Evolutionary conservation across 2,329 filamentous ascomycete species (phyloP).

Genomic region (Aspergillus aculeatinus): DNA sequence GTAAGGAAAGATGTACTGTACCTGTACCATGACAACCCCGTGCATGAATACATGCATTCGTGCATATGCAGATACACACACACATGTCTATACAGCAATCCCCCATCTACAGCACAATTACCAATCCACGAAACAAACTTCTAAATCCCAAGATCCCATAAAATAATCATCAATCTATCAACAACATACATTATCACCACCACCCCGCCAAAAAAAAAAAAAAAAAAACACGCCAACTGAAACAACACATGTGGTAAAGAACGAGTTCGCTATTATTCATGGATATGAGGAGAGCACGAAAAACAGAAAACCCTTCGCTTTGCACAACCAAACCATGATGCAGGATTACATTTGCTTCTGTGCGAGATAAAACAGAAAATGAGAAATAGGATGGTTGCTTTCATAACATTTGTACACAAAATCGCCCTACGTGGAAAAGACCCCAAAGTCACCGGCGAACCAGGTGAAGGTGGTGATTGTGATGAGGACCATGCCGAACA

Average conservation of each 20-base stretch:
- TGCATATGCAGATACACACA: too few species aligned
- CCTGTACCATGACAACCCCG: too few species aligned
- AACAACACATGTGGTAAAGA: not conserved
- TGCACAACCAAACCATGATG: not conserved
- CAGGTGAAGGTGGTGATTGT: constrained; percentile 59
- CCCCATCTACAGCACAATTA: not conserved
- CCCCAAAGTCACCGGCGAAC: constrained; percentile 47
- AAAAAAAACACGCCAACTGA: not conserved
- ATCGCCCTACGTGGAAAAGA: constrained; percentile 28
- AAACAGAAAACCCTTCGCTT: not conserved
- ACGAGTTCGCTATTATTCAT: not conserved
- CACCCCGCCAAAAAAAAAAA: not conserved
- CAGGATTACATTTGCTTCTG: not conserved
- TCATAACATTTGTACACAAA: not conserved
- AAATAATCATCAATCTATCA: not conserved
- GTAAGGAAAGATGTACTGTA: too few species aligned
- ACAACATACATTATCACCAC: not conserved
- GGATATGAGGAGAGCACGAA: not conserved
- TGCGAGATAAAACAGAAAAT: not conserved
- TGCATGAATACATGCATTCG: too few species aligned
- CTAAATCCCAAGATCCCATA: not conserved
- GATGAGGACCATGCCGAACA: constrained; percentile 56
- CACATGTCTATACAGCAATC: not conserved
- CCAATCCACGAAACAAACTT: not conserved
- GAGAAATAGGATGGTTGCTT: not conserved